These are phyloP conservation scores for Calonectria crousiana DNA, from an alignment of 2,329 filamentous ascomycete genomes.

Conservation along the genomic window DNA sequence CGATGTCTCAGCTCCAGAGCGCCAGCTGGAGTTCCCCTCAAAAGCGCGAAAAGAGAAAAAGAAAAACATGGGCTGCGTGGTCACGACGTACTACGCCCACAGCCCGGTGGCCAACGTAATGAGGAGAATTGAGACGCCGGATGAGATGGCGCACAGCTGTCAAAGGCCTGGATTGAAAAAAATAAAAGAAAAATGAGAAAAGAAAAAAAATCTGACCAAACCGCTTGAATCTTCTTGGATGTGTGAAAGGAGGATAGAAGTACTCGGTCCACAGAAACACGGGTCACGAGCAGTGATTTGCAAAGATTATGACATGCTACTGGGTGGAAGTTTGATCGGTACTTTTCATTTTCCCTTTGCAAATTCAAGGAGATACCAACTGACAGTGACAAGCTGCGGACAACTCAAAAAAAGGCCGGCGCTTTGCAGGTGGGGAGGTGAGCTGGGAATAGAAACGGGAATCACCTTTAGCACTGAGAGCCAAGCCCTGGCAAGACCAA, in stretches of 20 bases:
- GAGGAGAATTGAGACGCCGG: not conserved
- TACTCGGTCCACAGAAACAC: no score
- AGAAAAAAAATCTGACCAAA: not conserved
- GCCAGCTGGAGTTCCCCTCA: not conserved
- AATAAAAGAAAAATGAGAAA: no score
- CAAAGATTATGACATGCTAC: no score
- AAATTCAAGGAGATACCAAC: not conserved
- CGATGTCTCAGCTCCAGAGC: not conserved
- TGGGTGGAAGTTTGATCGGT: no score
- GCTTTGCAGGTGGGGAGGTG: no score
- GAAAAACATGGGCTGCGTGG: not conserved
- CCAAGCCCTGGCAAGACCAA: not conserved
- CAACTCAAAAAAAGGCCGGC: constrained; percentile 5
- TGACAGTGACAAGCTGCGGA: not conserved
- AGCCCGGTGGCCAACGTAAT: not conserved
- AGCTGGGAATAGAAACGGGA: constrained; percentile 12
- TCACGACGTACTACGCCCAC: not conserved
- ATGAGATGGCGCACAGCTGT: not conserved
- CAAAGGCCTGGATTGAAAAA: no score
- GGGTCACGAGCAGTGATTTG: no score
- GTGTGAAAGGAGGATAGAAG: no score
- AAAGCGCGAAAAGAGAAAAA: not conserved
- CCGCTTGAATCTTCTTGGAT: not conserved
- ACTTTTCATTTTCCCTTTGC: no score
- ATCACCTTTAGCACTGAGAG: not conserved